Evolutionary conservation across 2,329 filamentous ascomycete species (phyloP).

Genomic region (Clonostachys solani): DNA sequence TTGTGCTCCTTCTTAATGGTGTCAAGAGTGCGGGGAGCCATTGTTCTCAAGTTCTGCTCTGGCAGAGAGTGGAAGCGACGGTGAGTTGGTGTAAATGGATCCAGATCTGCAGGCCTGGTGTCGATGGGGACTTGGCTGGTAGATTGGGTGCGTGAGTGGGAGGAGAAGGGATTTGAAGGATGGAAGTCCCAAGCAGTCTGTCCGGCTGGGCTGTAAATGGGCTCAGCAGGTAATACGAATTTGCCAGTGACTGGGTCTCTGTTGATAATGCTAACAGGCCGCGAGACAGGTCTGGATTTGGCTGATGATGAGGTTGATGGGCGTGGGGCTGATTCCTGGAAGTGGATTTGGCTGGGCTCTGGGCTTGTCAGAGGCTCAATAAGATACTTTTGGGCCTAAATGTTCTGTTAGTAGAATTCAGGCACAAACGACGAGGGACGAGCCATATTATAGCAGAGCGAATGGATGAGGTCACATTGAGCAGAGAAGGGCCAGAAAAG

Average conservation of each 20-base stretch:
- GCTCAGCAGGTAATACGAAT: no score
- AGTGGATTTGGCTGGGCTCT: slow-evolving; percentile 56
- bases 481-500: no score
- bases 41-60: slow-evolving; percentile 57
- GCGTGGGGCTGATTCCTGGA: background rate
- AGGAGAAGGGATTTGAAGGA: slow-evolving; percentile 35
- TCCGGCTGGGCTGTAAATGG: slow-evolving; percentile 38
- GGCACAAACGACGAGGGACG: no score
- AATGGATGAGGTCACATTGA: no score
- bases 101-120: background rate
- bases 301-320: background rate
- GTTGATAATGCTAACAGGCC: slow-evolving; percentile 3
- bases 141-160: slow-evolving; percentile 7
- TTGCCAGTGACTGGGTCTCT: slow-evolving; percentile 15
- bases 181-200: slow-evolving; percentile 42
- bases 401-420: no score
- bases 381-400: slow-evolving; percentile 60
- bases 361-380: slow-evolving; percentile 66
- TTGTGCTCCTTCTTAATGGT: slow-evolving; percentile 52
- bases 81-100: slow-evolving; percentile 1
- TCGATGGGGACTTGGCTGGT: background rate
- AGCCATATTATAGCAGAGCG: no score
- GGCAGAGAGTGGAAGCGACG: slow-evolving; percentile 9
- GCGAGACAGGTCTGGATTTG: slow-evolving; percentile 1
- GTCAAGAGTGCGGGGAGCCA: slow-evolving; percentile 63